Evolutionary conservation across 345 rosid species (phyloP), one percentile per base, ranked within the genome.

Genomic region (Eucalyptus urophylla): DNA sequence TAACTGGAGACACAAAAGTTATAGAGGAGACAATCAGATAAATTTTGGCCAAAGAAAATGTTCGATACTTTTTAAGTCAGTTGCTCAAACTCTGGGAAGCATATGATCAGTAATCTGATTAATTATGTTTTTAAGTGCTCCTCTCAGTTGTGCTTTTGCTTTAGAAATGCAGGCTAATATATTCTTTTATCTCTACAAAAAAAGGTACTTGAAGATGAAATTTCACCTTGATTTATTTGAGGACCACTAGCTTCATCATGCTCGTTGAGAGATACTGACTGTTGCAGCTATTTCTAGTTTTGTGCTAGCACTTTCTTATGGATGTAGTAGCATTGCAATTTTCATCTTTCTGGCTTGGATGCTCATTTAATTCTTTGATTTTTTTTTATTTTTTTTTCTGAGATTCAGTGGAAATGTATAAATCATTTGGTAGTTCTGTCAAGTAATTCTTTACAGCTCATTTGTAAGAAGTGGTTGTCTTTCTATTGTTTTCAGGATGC

Each of bases 401-500:
- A 76, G 16, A 40, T 40, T 76, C 29, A 40, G 25, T 40, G 85
- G 29, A 76, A 40, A 76, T 76, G 24, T 40, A 76, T 76, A 14
- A 17, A 50, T 86, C 56, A 47, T 25, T n/a, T 21, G n/a, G 33
- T n/a, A 51, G 44, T 56, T 87, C 76, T 56, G 58, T 22, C 29
- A 7, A 15, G n/a, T 19, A 87, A 50, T 51, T n/a, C 25, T 13
- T 87, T 86, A n/a, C 14, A 12, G 60, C 44, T 16, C 60, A 33
- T 86, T 86, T 86, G 83, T 49, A 86, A 45, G 40, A 51, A 49
- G 47, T 88, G 86, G 11, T 87, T 22, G 24, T 76, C 11, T 76
- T 40, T 40, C 60, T 86, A 24, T 22, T 90, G 87, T 76, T 86
- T 80, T 67, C 89, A 97, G 99, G 99, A 97, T 93, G 98, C 98